A percentile compares a stretch with the other conserved stretches of the same genome.
Evolutionary conservation across 345 rosid species (phyloP).

Genomic region (Carallia pectinifolia): DNA sequence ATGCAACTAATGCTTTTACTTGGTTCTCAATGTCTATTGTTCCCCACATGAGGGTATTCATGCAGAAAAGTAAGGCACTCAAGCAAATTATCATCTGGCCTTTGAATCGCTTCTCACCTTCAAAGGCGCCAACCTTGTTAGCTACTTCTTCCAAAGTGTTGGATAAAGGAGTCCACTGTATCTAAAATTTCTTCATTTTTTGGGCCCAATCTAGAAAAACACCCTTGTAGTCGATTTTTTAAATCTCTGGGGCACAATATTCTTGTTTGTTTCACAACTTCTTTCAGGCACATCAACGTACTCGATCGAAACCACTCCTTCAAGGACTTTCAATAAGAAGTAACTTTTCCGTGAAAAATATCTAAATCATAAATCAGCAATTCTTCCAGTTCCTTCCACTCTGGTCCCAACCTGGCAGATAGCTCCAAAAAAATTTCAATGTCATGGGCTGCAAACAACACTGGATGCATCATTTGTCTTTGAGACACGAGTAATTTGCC

Average conservation of each 20-base stretch:
- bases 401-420: too few relatives aligned
- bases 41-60: slow-evolving; percentile 48
- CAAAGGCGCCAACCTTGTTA: slow-evolving; percentile 21
- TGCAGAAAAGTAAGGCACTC: slow-evolving; percentile 57
- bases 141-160: slow-evolving; percentile 30
- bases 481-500: too few relatives aligned
- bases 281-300: neutral
- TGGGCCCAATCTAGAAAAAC: neutral
- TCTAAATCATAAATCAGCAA: neutral
- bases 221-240: too few relatives aligned
- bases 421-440: too few relatives aligned
- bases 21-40: slow-evolving; percentile 44
- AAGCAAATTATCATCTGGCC: slow-evolving; percentile 37
- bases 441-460: too few relatives aligned
- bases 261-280: neutral
- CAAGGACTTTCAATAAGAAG: neutral
- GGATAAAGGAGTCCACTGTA: slow-evolving; percentile 39
- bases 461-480: too few relatives aligned
- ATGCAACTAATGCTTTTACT: slow-evolving; percentile 40
- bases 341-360: neutral
- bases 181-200: slow-evolving; percentile 36
- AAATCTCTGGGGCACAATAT: neutral
- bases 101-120: slow-evolving; percentile 40
- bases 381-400: too few relatives aligned
- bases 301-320: neutral